A percentile compares a stretch with the other conserved stretches of the same genome.
Evolutionary conservation across 176 grass and related monocot genomes (phyloP).

Genomic region (Eleusine indica): DNA sequence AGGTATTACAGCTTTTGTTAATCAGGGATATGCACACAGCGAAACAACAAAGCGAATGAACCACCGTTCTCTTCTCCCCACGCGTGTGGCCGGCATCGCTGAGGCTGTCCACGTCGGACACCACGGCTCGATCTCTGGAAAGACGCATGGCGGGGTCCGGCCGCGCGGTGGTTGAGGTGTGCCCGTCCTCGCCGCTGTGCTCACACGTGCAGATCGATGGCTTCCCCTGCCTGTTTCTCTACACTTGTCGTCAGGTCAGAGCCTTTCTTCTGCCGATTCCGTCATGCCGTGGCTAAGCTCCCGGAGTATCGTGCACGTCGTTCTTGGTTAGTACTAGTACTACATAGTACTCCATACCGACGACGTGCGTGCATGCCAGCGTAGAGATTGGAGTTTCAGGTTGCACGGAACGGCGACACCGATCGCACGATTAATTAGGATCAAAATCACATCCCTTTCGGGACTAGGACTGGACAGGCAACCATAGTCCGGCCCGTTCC

Average conservation of each 20-base stretch:
- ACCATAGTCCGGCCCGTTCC: background rate
- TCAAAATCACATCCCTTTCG: background rate
- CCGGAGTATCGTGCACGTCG: too few relatives aligned
- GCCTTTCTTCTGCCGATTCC: background rate
- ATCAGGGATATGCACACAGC: background rate
- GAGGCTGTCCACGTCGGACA: background rate
- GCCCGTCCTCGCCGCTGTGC: conserved; percentile 7
- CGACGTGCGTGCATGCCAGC: background rate
- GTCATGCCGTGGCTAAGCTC: background rate
- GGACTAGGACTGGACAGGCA: background rate
- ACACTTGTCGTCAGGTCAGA: too few relatives aligned
- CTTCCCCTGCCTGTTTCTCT: background rate
- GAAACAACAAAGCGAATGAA: too few relatives aligned
- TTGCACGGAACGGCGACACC: background rate
- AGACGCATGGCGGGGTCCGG: background rate
- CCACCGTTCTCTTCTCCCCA: background rate
- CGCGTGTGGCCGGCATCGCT: background rate
- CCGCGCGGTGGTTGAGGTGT: background rate
- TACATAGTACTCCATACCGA: too few relatives aligned
- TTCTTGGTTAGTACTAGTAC: too few relatives aligned
- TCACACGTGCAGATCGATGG: background rate
- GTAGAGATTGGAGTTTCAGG: background rate
- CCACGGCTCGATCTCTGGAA: background rate
- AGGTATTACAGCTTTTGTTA: background rate
- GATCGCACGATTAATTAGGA: too few relatives aligned